phyloP scores from a whole-genome alignment of 345 rosid genomes.

The Rhodamnia rubescens region DNA sequence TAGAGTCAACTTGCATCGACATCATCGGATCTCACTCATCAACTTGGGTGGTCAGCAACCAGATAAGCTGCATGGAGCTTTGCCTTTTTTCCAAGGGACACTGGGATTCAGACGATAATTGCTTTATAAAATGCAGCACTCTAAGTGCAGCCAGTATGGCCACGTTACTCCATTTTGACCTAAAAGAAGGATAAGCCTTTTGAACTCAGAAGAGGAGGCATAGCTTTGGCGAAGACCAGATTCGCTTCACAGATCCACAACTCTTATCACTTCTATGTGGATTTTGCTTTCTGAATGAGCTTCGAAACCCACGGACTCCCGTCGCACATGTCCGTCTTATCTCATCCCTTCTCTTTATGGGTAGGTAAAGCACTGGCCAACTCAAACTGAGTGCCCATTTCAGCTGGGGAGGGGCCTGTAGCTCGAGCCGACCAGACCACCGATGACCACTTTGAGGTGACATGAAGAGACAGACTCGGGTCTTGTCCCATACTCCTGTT shows the following conservation, averaged over 20 bases:
- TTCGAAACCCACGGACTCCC: not conserved
- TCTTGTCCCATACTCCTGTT: not conserved
- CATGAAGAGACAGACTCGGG: not conserved
- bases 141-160: not conserved
- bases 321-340: not conserved
- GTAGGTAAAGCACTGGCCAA: not conserved
- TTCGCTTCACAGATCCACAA: not conserved
- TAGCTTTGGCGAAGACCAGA: not conserved
- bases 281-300: not conserved
- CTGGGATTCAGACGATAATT: not conserved
- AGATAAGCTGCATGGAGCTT: not conserved
- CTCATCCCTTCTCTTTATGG: not conserved
- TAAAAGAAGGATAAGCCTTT: not conserved
- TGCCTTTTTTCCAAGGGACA: not conserved
- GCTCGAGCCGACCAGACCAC: not conserved
- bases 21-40: not conserved
- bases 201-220: not conserved
- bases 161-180: not conserved
- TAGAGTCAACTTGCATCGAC: not conserved
- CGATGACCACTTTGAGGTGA: not conserved
- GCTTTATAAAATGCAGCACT: not conserved
- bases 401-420: not conserved
- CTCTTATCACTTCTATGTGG: not conserved
- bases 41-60: not conserved
- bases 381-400: not conserved